Conservation (phyloP, 2,329 filamentous ascomycete genomes). For the Aspergillus sp. region DNA sequence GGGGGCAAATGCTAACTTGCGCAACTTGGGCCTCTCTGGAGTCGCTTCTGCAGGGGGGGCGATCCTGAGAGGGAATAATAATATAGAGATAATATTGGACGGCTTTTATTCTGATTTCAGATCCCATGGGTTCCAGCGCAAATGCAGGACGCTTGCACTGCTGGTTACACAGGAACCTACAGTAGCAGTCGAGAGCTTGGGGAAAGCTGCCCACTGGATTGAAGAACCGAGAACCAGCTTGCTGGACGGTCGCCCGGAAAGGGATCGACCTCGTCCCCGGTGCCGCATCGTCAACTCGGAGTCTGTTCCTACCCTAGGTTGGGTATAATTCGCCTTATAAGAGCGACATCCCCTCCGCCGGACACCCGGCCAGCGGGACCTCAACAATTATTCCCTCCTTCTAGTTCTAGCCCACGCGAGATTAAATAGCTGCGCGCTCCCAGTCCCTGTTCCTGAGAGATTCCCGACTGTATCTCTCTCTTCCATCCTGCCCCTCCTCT, state of each 20-base stretch:
- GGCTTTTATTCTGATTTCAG: not conserved
- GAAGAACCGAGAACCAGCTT: slow-evolving; percentile 4
- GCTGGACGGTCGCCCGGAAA: slow-evolving; percentile 12
- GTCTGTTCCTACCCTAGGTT: not conserved
- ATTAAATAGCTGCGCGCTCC: slow-evolving; percentile 16
- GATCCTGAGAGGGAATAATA: not conserved
- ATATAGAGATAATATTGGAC: not conserved
- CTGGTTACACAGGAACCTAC: not conserved
- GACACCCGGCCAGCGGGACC: slow-evolving; percentile 21
- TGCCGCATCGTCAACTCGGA: not conserved
- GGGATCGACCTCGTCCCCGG: not conserved
- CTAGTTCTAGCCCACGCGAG: slow-evolving; percentile 5
- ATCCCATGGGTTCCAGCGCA: not conserved
- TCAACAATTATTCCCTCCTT: slow-evolving; percentile 18
- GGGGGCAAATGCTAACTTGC: slow-evolving; percentile 1
- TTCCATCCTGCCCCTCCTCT: not conserved
- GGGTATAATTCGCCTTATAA: slow-evolving; percentile 6
- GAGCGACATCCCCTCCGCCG: slow-evolving; percentile 13
- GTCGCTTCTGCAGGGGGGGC: slow-evolving; percentile 8
- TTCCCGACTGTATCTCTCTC: not conserved
- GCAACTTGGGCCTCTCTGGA: not conserved
- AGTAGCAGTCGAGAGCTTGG: not conserved
- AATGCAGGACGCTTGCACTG: not conserved
- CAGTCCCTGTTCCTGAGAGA: not conserved
- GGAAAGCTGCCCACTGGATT: slow-evolving; percentile 6